Base-by-base conservation (phyloP, 768 basidiomycete species). In the Termitomyces bulborhizus region DNA sequence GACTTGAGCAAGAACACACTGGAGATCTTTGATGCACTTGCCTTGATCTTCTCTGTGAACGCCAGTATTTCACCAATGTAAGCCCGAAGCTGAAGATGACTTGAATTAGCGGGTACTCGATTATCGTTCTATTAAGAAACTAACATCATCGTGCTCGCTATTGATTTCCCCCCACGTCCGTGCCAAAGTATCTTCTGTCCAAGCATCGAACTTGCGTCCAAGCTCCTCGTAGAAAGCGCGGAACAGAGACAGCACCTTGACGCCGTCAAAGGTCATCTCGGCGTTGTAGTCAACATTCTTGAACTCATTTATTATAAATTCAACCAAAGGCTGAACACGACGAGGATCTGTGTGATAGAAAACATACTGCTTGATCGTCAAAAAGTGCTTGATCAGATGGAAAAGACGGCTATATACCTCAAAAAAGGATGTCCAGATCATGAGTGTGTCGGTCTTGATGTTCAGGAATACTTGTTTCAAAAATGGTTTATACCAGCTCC, bases 261-360 rank as follows among this genome's bases (percentile, higher is more conserved):
- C 75, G 6, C 84, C 83, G 63, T 92, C 89, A 65, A 93, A 90
- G 6, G 93, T 86, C 39, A 90, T 84, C 65, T 93, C 90, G 18
- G 83, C 78, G 59, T 88, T 84, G 70, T 85, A 93, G 63, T 97
- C 93, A 37, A 86, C 75, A 9, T 73, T 71, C 5, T 78, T 68
- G 64, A 88, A 88, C 31, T 83, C 75, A 21, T 79, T 69, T 41
- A 91, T 69, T 36, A 94, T 69, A 63, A 83, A 85, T 63, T 93
- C 84, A 15, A 94, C 79, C 16, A 97, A 70, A 0, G 88, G 87
- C 61, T 90, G 87, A 32, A 90, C 74, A 34, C 93, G 78, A 27
- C 93, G 84, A 24, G 93, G 92, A 68, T 97, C 94, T 59, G 83
- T 84, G 57, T 82, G 81, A 63, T 82, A 82, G 64, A 93, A 86